phyloP scores from a whole-genome alignment of 768 basidiomycete genomes.

The Kwoniella shandongensis region DNA sequence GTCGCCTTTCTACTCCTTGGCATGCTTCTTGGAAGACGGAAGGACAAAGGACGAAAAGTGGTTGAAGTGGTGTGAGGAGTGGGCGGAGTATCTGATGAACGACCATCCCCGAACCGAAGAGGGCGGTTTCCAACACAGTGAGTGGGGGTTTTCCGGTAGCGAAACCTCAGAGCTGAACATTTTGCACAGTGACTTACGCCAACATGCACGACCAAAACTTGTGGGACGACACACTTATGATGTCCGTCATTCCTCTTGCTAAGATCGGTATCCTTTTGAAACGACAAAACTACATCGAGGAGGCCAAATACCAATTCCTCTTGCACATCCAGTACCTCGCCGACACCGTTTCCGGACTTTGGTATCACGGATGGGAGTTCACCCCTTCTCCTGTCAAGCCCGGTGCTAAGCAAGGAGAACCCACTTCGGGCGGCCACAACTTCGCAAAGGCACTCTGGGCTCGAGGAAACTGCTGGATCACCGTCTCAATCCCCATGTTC shows the following conservation, averaged over 20 bases:
- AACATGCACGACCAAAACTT: conserved; percentile 57
- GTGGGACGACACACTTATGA: conserved; percentile 65
- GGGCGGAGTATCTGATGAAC: conserved; percentile 59
- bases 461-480: conserved; percentile 61
- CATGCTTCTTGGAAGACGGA: conserved; percentile 35
- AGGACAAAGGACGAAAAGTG: conserved; percentile 34
- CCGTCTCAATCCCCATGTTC: conserved; percentile 37
- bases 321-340: conserved; percentile 54
- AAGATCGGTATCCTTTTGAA: conserved; percentile 63
- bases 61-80: conserved; percentile 48
- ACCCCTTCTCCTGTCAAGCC: conserved; percentile 13
- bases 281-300: conserved; percentile 60
- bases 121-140: conserved; percentile 49
- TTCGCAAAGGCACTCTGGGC: conserved; percentile 59
- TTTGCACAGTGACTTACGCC: conserved; percentile 54
- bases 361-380: conserved; percentile 51
- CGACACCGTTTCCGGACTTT: conserved; percentile 46
- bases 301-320: conserved; percentile 61
- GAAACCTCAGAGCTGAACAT: neutral
- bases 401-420: conserved; percentile 6
- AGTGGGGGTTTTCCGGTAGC: too few species aligned
- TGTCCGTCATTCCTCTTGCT: conserved; percentile 60
- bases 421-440: conserved; percentile 37
- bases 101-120: conserved; percentile 57
- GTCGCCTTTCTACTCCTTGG: conserved; percentile 57